Evolutionary conservation across 768 basidiomycete genomes (phyloP).

Genomic region (Hysterangium stoloniferum): DNA sequence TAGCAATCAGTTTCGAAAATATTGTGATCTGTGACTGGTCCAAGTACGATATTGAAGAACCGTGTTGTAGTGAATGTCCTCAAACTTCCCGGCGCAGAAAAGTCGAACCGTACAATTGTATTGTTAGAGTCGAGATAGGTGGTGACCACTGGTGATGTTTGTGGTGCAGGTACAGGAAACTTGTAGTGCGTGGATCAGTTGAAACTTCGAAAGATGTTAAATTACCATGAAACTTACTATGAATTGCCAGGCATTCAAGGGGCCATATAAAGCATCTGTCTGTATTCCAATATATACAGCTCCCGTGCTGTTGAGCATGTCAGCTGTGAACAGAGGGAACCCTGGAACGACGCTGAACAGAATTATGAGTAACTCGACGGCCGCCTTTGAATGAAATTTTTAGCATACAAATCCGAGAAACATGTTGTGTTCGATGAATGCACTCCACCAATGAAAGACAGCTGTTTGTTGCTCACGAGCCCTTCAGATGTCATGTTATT

Average conservation of each 20-base stretch:
- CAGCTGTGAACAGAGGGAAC: not conserved
- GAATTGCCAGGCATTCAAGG: constrained; percentile 9
- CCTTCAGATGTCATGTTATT: not conserved
- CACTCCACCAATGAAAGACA: constrained; percentile 1
- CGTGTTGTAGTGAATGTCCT: constrained; percentile 10
- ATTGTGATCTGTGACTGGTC: constrained; percentile 1
- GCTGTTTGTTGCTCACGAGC: not conserved
- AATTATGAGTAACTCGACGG: not conserved
- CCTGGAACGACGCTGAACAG: constrained; percentile 4
- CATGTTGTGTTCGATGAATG: constrained; percentile 1
- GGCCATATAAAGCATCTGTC: constrained; percentile 5
- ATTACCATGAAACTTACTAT: not conserved
- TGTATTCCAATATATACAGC: constrained; percentile 8
- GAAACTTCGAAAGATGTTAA: not conserved
- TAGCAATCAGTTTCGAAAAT: constrained; percentile 9
- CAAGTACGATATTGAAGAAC: constrained; percentile 8
- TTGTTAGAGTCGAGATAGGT: constrained; percentile 4
- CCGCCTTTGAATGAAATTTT: not conserved
- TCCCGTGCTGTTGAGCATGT: constrained; percentile 3
- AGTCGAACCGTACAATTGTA: constrained; percentile 7
- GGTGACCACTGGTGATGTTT: not conserved
- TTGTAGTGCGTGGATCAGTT: not conserved
- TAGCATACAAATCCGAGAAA: constrained; percentile 5
- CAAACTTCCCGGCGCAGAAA: constrained; percentile 1
- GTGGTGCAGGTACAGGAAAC: constrained; percentile 1